These are phyloP conservation scores for Telopea speciosissima DNA, from an alignment of 177 flowering plant species.

Conservation along the genomic window DNA sequence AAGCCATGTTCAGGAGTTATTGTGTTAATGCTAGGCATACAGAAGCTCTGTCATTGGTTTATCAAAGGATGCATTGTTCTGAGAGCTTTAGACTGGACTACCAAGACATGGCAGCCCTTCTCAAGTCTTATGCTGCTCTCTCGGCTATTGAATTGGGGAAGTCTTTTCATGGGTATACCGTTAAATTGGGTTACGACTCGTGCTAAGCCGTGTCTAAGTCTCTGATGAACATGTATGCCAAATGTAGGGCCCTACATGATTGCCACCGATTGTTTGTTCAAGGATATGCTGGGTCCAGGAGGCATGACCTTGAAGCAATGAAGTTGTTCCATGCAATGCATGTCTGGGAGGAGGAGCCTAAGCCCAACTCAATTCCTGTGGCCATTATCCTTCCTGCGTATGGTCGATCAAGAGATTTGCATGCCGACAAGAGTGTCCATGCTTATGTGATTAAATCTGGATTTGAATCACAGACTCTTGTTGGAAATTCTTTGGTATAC, in stretches of 20 bases:
- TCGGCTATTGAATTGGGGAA: slow-evolving; percentile 39
- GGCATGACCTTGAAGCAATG: slow-evolving; percentile 31
- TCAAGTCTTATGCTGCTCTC: slow-evolving; percentile 56
- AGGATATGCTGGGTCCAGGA: slow-evolving; percentile 38
- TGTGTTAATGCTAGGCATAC: slow-evolving; percentile 12
- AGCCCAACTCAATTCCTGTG: slow-evolving; percentile 47
- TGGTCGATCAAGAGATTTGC: slow-evolving; percentile 35
- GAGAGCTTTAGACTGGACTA: slow-evolving; percentile 26
- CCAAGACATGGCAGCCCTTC: slow-evolving; percentile 34
- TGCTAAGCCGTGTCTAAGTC: slow-evolving; percentile 43
- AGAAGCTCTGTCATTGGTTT: slow-evolving; percentile 12
- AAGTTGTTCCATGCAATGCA: slow-evolving; percentile 42
- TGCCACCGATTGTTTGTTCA: slow-evolving; percentile 40
- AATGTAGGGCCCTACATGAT: slow-evolving; percentile 45
- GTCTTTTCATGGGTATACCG: slow-evolving; percentile 40
- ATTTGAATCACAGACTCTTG: slow-evolving; percentile 52
- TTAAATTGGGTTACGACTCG: slow-evolving; percentile 45
- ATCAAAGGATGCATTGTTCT: slow-evolving; percentile 1
- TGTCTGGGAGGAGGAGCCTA: slow-evolving; percentile 23
- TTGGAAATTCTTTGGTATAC: slow-evolving; percentile 68
- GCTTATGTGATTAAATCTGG: slow-evolving; percentile 50
- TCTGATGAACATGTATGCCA: slow-evolving; percentile 77
- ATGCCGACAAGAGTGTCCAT: slow-evolving; percentile 51
- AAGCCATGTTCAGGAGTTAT: slow-evolving; percentile 13
- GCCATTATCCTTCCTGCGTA: slow-evolving; percentile 61